Evolutionary conservation across 805 yeast species (phyloP), one percentile per base, ranked within the genome.

Genomic region (Kuraishia floccosa): DNA sequence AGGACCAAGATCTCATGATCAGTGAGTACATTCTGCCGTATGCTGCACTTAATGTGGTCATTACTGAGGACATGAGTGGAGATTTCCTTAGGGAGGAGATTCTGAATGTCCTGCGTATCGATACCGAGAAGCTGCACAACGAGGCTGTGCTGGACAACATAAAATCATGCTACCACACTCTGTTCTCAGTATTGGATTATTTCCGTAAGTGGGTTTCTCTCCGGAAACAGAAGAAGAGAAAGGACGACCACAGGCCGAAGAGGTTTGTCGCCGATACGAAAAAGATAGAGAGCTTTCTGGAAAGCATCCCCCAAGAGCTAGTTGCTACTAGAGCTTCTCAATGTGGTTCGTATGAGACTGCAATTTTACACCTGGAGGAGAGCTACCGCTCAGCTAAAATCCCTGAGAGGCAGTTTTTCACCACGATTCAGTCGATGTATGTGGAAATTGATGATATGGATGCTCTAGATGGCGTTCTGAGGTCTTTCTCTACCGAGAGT

Each of bases 371-470:
- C 48, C 60, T 83, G 44, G 99, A 91, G 42, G 83, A 83, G 43
- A 73, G 81, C 37, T 70, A 68, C 36, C 56, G 86, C 23, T 40
- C 31, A 37, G 49, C 19, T 28, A 43, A 35, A 21, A 50, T 58
- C 39, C 60, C 44, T 13, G 48, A 63, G 31, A 50, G 54, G 42
- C 53, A 60, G 46, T 38, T 59, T 56, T 43, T 64, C 63, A 15
- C 49, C 58, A 63, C 75, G 4, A 52, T 91, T n/a, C 85, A 84
- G 42, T 65, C 68, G 17, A 81, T 87, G 60, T 91, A 91, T 50
- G 78, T 94, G 6, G 79, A 73, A 35, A 72, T 91, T 30, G 89
- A 85, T 43, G 98, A 93, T 46, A 66, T 77, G 23, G 99, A 91
- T 57, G 76, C 95, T 0, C 61, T 91, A 20, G 87, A 82, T 47